A percentile compares a stretch with the other conserved stretches of the same genome.
Evolutionary conservation across 148 eudicot genomes (phyloP).

Genomic region (Simmondsia chinensis): DNA sequence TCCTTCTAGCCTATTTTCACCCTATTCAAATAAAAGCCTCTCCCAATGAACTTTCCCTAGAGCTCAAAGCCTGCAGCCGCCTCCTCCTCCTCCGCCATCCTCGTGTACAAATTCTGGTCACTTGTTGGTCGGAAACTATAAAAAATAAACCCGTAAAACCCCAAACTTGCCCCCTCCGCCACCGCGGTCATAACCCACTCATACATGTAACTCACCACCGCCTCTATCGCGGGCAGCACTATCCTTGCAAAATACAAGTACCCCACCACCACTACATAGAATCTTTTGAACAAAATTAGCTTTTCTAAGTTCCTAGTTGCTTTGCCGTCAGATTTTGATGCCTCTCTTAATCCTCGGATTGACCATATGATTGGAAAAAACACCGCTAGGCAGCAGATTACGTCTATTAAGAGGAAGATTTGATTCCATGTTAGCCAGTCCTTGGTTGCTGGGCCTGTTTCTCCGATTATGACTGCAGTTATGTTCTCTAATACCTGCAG

Average conservation of each 20-base stretch:
- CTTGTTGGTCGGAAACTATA: slow-evolving; percentile 18
- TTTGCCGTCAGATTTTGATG: slow-evolving; percentile 24
- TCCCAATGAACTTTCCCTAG: too few relatives aligned
- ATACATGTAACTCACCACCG: slow-evolving; percentile 10
- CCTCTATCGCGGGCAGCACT: slow-evolving; percentile 12
- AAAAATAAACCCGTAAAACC: slow-evolving; percentile 15
- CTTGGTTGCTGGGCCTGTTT: slow-evolving; percentile 13
- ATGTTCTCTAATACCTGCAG: slow-evolving; percentile 24
- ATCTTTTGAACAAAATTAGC: slow-evolving; percentile 20
- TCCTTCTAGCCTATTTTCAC: too few relatives aligned
- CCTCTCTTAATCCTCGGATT: slow-evolving; percentile 15
- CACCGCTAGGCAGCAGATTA: slow-evolving; percentile 21
- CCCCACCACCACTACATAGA: slow-evolving; percentile 20
- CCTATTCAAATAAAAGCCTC: too few relatives aligned
- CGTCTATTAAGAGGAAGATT: slow-evolving; percentile 17
- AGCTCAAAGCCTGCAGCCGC: slow-evolving; percentile 10
- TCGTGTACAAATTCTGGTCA: slow-evolving; percentile 19
- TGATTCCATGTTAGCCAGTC: slow-evolving; percentile 23
- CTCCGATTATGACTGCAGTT: slow-evolving; percentile 13
- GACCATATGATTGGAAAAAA: slow-evolving; percentile 30
- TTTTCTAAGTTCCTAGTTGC: slow-evolving; percentile 21
- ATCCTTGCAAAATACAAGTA: slow-evolving; percentile 25
- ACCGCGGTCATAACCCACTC: slow-evolving; percentile 16
- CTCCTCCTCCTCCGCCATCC: slow-evolving; percentile 13
- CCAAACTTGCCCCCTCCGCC: slow-evolving; percentile 19